Conservation (phyloP, 2,329 filamentous ascomycete species). For the Aspergillus ibericus region DNA sequence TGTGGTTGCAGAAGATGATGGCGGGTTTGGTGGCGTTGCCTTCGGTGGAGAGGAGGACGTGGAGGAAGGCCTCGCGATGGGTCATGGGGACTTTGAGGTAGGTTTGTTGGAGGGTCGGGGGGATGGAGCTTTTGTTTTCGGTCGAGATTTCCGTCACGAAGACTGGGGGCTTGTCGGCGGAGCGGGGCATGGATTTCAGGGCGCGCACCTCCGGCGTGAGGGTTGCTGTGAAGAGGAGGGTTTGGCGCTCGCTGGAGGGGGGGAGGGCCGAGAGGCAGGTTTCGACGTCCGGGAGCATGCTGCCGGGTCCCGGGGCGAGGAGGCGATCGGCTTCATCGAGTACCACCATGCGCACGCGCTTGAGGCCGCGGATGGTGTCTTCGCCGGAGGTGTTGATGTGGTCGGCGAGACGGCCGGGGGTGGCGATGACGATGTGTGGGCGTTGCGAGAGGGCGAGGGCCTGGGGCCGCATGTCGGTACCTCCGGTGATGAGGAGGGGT, state of each 20-base stretch:
- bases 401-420: slow-evolving; percentile 87
- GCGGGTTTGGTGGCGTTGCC: slow-evolving; percentile 71
- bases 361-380: slow-evolving; percentile 81
- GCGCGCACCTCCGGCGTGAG: slow-evolving; percentile 89
- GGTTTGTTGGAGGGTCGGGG: slow-evolving; percentile 75
- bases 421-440: slow-evolving; percentile 92
- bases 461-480: slow-evolving; percentile 87
- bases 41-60: slow-evolving; percentile 80
- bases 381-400: slow-evolving; percentile 89
- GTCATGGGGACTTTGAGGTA: slow-evolving; percentile 88
- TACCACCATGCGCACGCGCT: slow-evolving; percentile 79
- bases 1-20: slow-evolving; percentile 95
- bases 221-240: slow-evolving; percentile 92
- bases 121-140: slow-evolving; percentile 69
- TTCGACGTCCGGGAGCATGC: slow-evolving; percentile 92
- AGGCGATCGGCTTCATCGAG: slow-evolving; percentile 95
- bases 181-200: slow-evolving; percentile 72
- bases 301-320: slow-evolving; percentile 70
- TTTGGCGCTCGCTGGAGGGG: slow-evolving; percentile 76
- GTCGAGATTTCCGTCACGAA: slow-evolving; percentile 85
- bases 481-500: slow-evolving; percentile 84
- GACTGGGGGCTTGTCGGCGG: slow-evolving; percentile 69
- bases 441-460: slow-evolving; percentile 78
- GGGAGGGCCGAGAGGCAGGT: slow-evolving; percentile 82
- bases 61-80: slow-evolving; percentile 92